These are phyloP conservation scores for Hypoxylon fragiforme DNA, from an alignment of 495 filamentous ascomycete species.

Conservation along the genomic window DNA sequence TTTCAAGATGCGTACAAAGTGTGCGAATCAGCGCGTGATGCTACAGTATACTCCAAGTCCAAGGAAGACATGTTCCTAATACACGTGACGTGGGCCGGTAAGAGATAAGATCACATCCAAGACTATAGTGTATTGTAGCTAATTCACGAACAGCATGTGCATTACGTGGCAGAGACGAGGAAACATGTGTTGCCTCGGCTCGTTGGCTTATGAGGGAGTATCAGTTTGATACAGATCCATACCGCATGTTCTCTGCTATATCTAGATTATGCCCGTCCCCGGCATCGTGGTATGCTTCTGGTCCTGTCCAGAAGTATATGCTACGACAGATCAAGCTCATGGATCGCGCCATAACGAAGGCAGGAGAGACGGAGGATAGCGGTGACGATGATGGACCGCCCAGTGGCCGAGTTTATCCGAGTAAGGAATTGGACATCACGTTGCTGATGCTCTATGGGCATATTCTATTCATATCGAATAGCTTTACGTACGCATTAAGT, in stretches of 20 bases:
- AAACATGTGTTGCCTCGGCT: conserved; percentile 65
- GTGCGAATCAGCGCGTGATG: conserved; percentile 71
- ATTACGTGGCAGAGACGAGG: conserved; percentile 75
- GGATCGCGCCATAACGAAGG: conserved; percentile 55
- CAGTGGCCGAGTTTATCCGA: conserved; percentile 30
- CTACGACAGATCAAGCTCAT: conserved; percentile 88
- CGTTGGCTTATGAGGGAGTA: conserved; percentile 88
- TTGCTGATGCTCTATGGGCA: conserved; percentile 87
- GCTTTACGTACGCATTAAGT: conserved; percentile 80
- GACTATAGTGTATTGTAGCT: conserved; percentile 7
- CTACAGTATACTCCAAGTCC: conserved; percentile 76
- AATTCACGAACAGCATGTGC: conserved; percentile 66
- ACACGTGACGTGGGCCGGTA: conserved; percentile 79
- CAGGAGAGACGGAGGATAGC: conserved; percentile 20
- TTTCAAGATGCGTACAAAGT: conserved; percentile 72
- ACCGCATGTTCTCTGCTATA: conserved; percentile 75
- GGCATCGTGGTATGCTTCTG: conserved; percentile 61
- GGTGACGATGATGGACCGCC: conserved; percentile 32
- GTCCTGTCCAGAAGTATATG: conserved; percentile 80
- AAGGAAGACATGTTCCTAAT: conserved; percentile 68
- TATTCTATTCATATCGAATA: conserved; percentile 76
- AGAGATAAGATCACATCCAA: conserved; percentile 32
- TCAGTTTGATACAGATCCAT: conserved; percentile 81
- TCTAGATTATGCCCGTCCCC: conserved; percentile 65
- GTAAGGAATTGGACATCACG: conserved; percentile 55